Percentiles rank a stretch among this genome's conserved stretches.
Evolutionary conservation across 2,329 filamentous ascomycete species (phyloP).

Genomic region (Fusarium udum): DNA sequence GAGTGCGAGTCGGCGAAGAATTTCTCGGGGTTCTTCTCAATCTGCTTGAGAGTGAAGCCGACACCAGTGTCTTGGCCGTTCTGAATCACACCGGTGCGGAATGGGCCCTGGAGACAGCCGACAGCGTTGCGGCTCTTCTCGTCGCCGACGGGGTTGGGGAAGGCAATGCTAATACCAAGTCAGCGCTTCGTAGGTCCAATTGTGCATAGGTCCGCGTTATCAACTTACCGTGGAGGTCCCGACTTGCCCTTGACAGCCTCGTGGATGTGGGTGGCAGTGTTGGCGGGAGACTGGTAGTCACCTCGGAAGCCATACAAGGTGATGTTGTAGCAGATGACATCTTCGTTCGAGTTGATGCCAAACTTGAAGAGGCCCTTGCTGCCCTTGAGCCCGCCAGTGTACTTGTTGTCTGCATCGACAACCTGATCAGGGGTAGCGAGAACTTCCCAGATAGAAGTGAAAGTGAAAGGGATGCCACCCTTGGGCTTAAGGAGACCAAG

Average conservation of each 20-base stretch:
- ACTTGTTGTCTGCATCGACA: constrained; percentile 52
- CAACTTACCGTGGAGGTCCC: constrained; percentile 58
- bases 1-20: constrained; percentile 67
- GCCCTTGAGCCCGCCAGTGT: constrained; percentile 54
- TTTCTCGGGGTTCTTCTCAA: constrained; percentile 58
- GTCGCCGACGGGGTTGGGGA: constrained; percentile 58
- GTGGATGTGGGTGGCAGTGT: constrained; percentile 66
- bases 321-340: constrained; percentile 61
- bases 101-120: constrained; percentile 53
- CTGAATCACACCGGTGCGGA: constrained; percentile 46
- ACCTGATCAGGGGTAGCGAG: constrained; percentile 61
- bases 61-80: constrained; percentile 47
- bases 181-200: background rate
- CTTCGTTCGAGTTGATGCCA: constrained; percentile 59
- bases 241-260: constrained; percentile 55
- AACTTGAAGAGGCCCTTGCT: constrained; percentile 61
- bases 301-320: constrained; percentile 59
- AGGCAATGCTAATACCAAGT: constrained; percentile 50
- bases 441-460: constrained; percentile 60
- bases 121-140: constrained; percentile 49
- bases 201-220: background rate
- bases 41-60: constrained; percentile 60
- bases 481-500: constrained; percentile 33
- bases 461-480: constrained; percentile 46
- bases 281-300: constrained; percentile 59